Conservation (phyloP, 768 basidiomycete species). For the Mycena crocata region DNA sequence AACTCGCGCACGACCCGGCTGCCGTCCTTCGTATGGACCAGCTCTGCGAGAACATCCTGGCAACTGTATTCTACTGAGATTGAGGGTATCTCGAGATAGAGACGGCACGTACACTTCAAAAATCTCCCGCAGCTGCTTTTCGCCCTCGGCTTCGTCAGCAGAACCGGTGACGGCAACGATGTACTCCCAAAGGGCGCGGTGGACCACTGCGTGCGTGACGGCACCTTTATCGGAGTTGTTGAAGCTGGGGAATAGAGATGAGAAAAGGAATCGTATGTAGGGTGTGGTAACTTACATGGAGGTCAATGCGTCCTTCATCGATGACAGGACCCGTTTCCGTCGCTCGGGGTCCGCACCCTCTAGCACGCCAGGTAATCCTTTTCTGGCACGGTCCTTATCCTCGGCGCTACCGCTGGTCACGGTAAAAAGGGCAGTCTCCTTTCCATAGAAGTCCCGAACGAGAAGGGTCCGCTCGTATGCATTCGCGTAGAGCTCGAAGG, state of each 20-base stretch:
- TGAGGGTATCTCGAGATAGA: background rate
- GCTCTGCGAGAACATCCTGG: constrained; percentile 88
- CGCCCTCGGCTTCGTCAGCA: constrained; percentile 72
- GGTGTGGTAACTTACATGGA: constrained; percentile 68
- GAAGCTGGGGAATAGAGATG: constrained; percentile 65
- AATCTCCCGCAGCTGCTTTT: constrained; percentile 82
- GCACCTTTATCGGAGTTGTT: constrained; percentile 94
- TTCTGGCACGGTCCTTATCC: constrained; percentile 73
- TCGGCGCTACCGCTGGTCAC: constrained; percentile 65
- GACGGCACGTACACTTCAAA: constrained; percentile 74
- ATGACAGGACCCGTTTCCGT: constrained; percentile 70
- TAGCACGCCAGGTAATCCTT: constrained; percentile 76
- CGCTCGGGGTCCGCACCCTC: constrained; percentile 73
- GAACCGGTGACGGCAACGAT: constrained; percentile 68
- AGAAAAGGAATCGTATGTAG: constrained; percentile 13
- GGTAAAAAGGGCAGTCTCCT: constrained; percentile 82
- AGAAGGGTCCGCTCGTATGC: constrained; percentile 86
- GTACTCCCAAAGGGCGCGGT: constrained; percentile 90
- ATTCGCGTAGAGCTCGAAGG: constrained; percentile 89
- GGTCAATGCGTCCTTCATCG: constrained; percentile 79
- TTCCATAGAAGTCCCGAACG: constrained; percentile 90
- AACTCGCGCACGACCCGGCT: constrained; percentile 89
- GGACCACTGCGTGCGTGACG: constrained; percentile 87
- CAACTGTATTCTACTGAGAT: constrained; percentile 58
- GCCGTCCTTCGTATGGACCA: constrained; percentile 95